phyloP scores from a whole-genome alignment of 2,329 filamentous ascomycete genomes.

The Pseudomassariella vexata region DNA sequence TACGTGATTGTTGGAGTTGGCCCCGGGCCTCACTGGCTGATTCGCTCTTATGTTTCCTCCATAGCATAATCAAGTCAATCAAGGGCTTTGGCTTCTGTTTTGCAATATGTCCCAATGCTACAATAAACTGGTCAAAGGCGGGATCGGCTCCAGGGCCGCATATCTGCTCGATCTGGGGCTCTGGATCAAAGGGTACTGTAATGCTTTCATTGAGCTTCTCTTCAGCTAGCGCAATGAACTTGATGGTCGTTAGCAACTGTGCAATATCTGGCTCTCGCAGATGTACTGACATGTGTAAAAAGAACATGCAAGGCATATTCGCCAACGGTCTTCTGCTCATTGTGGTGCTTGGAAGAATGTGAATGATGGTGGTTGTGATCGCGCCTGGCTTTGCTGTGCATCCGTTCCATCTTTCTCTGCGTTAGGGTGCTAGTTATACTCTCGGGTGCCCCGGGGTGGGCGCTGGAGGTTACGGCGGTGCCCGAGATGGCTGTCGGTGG shows the following conservation, averaged over 20 bases:
- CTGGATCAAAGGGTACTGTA: slow-evolving; percentile 69
- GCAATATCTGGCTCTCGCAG: background rate
- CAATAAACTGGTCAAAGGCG: slow-evolving; percentile 89
- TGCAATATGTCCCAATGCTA: slow-evolving; percentile 88
- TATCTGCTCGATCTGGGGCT: slow-evolving; percentile 80
- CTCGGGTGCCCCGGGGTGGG: slow-evolving; percentile 37
- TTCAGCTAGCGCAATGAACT: slow-evolving; percentile 95
- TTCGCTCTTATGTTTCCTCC: slow-evolving; percentile 95
- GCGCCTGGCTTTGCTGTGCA: slow-evolving; percentile 62
- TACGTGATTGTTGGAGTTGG: slow-evolving; percentile 49
- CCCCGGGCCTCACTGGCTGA: slow-evolving; percentile 64
- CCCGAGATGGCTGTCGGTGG: slow-evolving; percentile 45
- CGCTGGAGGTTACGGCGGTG: slow-evolving; percentile 26
- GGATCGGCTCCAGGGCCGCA: slow-evolving; percentile 86
- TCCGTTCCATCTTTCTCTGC: slow-evolving; percentile 52
- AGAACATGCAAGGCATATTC: slow-evolving; percentile 96
- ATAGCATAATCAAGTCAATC: slow-evolving; percentile 96
- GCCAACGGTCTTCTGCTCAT: slow-evolving; percentile 87
- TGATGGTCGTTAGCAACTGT: slow-evolving; percentile 23
- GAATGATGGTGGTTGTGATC: slow-evolving; percentile 72
- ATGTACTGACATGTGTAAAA: slow-evolving; percentile 73
- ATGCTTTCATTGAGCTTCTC: slow-evolving; percentile 90
- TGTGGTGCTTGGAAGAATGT: slow-evolving; percentile 65
- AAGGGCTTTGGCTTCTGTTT: slow-evolving; percentile 89
- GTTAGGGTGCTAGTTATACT: slow-evolving; percentile 34